A percentile compares a stretch with the other conserved stretches of the same genome.
These are phyloP conservation scores for Theileria equi DNA, from an alignment of 169 alveolate genomes.

Conservation along the genomic window DNA sequence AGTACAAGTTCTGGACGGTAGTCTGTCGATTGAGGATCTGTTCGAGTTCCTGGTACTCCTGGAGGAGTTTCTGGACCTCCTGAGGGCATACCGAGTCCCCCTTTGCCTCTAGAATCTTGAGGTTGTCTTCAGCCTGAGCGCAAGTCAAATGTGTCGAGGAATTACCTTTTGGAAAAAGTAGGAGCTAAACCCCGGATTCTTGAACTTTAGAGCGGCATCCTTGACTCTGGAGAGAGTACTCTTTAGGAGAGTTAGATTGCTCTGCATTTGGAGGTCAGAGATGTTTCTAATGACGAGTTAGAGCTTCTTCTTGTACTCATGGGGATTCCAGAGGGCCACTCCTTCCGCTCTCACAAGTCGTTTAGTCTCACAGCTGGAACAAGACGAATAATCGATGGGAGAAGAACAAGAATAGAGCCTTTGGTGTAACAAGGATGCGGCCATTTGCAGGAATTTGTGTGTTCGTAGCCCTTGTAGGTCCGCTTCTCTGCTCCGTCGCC, in stretches of 20 bases:
- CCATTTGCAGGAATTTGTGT: too few relatives aligned
- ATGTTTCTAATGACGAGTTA: too few relatives aligned
- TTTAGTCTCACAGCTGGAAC: too few relatives aligned
- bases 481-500: too few relatives aligned
- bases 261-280: slow-evolving; percentile 1
- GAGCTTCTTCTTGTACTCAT: too few relatives aligned
- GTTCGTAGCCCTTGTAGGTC: too few relatives aligned
- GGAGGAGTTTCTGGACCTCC: slow-evolving; percentile 35
- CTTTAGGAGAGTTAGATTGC: slow-evolving; percentile 19
- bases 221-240: slow-evolving; percentile 28
- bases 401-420: too few relatives aligned
- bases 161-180: slow-evolving; percentile 53
- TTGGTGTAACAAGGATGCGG: too few relatives aligned
- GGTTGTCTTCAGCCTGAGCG: slow-evolving; percentile 48
- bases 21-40: slow-evolving; percentile 33
- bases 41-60: slow-evolving; percentile 26
- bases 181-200: slow-evolving; percentile 43
- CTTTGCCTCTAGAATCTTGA: slow-evolving; percentile 4
- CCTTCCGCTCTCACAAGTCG: too few relatives aligned
- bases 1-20: slow-evolving; percentile 49
- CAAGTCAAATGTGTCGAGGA: background rate
- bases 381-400: too few relatives aligned
- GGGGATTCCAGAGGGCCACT: too few relatives aligned
- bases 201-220: slow-evolving; percentile 38
- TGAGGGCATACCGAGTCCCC: slow-evolving; percentile 20